Conservation (phyloP, 805 yeast species). For the Tetrapisispora phaffii region DNA sequence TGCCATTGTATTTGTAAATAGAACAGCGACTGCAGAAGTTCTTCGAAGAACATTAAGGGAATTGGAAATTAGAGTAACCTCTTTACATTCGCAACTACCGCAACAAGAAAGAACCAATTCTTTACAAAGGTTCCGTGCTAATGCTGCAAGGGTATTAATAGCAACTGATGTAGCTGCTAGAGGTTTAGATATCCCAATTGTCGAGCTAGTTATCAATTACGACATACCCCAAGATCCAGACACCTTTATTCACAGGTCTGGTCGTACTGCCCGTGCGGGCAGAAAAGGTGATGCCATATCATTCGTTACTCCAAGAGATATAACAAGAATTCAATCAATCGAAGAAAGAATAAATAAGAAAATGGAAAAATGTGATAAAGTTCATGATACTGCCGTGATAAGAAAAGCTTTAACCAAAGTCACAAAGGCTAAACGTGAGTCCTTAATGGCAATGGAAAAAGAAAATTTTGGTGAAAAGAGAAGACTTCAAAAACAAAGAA, state of each 20-base stretch:
- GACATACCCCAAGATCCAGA: slow-evolving; percentile 95
- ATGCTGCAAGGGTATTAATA: slow-evolving; percentile 83
- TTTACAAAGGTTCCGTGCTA: slow-evolving; percentile 84
- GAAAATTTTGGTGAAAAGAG: slow-evolving; percentile 76
- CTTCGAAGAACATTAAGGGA: slow-evolving; percentile 65
- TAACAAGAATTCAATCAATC: slow-evolving; percentile 69
- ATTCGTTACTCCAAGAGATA: slow-evolving; percentile 77
- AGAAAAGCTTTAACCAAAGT: slow-evolving; percentile 59
- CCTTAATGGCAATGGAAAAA: slow-evolving; percentile 86
- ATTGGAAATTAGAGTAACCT: slow-evolving; percentile 72
- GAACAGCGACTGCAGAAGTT: slow-evolving; percentile 84
- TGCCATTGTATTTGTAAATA: slow-evolving; percentile 81
- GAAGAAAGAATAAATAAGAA: slow-evolving; percentile 76
- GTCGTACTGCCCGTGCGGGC: slow-evolving; percentile 99
- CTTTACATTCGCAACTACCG: slow-evolving; percentile 90
- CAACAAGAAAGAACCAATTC: slow-evolving; percentile 88
- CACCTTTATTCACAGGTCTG: slow-evolving; percentile 92
- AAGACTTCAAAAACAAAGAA: slow-evolving; percentile 38
- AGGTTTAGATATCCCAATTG: slow-evolving; percentile 93
- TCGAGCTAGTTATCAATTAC: slow-evolving; percentile 79
- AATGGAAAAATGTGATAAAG: slow-evolving; percentile 63
- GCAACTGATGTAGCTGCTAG: slow-evolving; percentile 97
- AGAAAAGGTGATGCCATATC: slow-evolving; percentile 75
- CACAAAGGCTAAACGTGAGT: slow-evolving; percentile 80
- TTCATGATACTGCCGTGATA: slow-evolving; percentile 70